Evolutionary conservation across 208 protist genomes (phyloP).

Genomic region (Acanthamoeba culbertsoni): DNA sequence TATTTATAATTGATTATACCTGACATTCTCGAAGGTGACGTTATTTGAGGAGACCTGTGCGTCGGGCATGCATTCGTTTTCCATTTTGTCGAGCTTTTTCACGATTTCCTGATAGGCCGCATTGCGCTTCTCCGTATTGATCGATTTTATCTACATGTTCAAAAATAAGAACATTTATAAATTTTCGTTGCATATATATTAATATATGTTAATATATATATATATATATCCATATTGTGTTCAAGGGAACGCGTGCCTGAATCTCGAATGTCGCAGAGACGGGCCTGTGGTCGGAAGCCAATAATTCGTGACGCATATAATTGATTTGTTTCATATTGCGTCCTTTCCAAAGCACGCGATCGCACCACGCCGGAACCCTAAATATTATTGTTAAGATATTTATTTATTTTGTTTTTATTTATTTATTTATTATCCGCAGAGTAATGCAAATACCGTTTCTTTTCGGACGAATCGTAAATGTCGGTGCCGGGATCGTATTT

Average conservation of each 20-base stretch:
- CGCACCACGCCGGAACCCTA: constrained; percentile 85
- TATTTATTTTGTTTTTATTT: no score
- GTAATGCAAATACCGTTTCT: constrained; percentile 49
- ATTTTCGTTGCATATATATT: background rate
- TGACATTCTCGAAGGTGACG: constrained; percentile 64
- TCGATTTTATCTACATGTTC: constrained; percentile 58
- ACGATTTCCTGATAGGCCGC: constrained; percentile 73
- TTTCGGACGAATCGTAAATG: constrained; percentile 65
- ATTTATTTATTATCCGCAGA: background rate
- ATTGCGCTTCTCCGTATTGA: constrained; percentile 60
- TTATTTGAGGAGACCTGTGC: constrained; percentile 58
- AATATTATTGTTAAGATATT: constrained; percentile 46
- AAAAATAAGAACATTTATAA: background rate
- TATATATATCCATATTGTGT: background rate
- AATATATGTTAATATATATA: background rate
- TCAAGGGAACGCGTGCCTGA: constrained; percentile 51
- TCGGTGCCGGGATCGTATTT: constrained; percentile 83
- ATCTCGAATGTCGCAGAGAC: constrained; percentile 62
- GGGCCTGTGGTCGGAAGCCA: constrained; percentile 79
- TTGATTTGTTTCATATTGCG: constrained; percentile 40
- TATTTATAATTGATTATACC: background rate
- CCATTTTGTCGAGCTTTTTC: constrained; percentile 75
- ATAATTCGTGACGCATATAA: constrained; percentile 66
- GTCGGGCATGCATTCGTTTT: constrained; percentile 80
- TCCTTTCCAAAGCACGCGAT: constrained; percentile 79